Conservation (phyloP, 164 flowering plant genomes). For the Pachysandra terminalis region DNA sequence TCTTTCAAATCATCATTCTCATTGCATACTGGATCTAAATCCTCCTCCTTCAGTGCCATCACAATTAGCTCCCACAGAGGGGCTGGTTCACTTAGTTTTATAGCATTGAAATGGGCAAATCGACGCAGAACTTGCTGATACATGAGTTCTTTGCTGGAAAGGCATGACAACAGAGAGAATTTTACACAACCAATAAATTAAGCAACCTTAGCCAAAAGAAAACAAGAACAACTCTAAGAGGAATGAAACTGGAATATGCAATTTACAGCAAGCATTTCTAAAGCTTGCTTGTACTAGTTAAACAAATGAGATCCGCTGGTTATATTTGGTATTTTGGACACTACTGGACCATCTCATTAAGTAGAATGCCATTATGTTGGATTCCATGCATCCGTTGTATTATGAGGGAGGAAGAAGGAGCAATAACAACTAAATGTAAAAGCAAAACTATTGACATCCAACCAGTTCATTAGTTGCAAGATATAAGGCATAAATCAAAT, state of each 20-base stretch:
- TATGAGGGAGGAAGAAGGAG: too few species aligned
- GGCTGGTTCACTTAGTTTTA: constrained; percentile 89
- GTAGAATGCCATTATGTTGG: too few species aligned
- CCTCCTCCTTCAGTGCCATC: constrained; percentile 89
- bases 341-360: too few species aligned
- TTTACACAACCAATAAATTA: too few species aligned
- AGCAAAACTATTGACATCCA: not conserved
- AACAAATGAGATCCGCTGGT: too few species aligned
- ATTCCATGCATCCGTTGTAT: too few species aligned
- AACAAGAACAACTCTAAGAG: not conserved
- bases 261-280: not conserved
- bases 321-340: too few species aligned
- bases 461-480: not conserved
- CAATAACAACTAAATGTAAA: not conserved
- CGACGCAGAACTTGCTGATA: constrained; percentile 92
- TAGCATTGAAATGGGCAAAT: constrained; percentile 92
- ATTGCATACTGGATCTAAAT: constrained; percentile 45
- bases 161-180: not conserved
- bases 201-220: too few species aligned
- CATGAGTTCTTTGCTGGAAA: constrained; percentile 95
- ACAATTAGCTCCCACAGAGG: constrained; percentile 57
- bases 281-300: too few species aligned
- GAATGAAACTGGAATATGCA: not conserved
- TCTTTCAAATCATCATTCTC: constrained; percentile 68
- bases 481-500: not conserved